Evolutionary conservation across 2,329 filamentous ascomycete genomes (phyloP).

Genomic region (Scedosporium boydii): DNA sequence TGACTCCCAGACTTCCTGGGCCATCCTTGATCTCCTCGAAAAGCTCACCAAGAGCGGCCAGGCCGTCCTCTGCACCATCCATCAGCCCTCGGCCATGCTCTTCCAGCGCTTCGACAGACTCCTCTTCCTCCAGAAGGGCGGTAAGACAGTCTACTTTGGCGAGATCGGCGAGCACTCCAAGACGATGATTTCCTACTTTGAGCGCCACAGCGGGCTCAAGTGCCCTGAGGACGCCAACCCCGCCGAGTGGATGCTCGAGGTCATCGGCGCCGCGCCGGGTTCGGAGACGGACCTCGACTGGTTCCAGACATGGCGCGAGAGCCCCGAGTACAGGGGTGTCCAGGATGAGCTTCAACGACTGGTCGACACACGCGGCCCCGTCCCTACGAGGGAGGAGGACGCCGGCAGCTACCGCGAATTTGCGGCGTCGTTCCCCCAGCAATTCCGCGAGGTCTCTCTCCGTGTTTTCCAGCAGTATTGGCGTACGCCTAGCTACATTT

Average conservation of each 20-base stretch:
- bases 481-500: conserved; percentile 83
- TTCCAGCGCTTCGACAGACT: conserved; percentile 86
- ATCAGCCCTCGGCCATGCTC: conserved; percentile 91
- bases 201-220: conserved; percentile 54
- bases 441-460: conserved; percentile 56
- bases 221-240: conserved; percentile 66
- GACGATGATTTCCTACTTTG: conserved; percentile 65
- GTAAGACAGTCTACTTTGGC: conserved; percentile 73
- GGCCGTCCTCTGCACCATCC: conserved; percentile 93
- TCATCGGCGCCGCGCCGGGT: conserved; percentile 54
- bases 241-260: conserved; percentile 69
- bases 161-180: conserved; percentile 64
- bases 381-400: conserved; percentile 20
- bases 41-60: conserved; percentile 84
- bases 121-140: conserved; percentile 67
- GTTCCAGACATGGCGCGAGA: conserved; percentile 52
- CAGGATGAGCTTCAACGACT: conserved; percentile 49
- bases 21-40: conserved; percentile 78
- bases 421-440: conserved; percentile 61
- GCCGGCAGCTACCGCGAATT: conserved; percentile 59
- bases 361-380: conserved; percentile 32
- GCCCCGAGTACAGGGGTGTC: conserved; percentile 44
- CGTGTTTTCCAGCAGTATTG: conserved; percentile 89
- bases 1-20: conserved; percentile 89
- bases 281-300: conserved; percentile 55